Evolutionary conservation across 306 rosid species (phyloP), one percentile per base, ranked within the genome.

Genomic region (Cucumis melo): DNA sequence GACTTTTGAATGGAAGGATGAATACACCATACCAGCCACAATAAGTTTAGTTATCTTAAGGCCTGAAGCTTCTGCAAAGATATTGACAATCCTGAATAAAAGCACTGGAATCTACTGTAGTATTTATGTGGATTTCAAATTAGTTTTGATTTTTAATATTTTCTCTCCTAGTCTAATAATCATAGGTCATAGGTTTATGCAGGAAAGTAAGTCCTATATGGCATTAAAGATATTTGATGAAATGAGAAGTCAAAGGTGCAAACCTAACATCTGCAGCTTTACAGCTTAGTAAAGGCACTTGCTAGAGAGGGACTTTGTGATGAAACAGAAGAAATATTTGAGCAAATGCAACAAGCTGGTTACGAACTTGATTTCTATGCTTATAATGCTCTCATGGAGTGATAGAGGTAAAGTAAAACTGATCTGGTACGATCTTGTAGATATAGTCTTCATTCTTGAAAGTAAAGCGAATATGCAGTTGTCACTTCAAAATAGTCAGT

Each of bases 321-420:
- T 86, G 92, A 89, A 86, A 96, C 99, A 42, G 96, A 94, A 81
- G 99, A 94, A 80, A 75, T 92, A 75, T 94, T 94, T 82, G 96
- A 94, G 86, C 92, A 90, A 79, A 89, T 90, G 87, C 97, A 92
- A 81, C 96, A 87, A 80, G 96, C 92, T 36, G 97, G 97, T 54
- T 63, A 79, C 23, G 96, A 92, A 76, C 97, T 96, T 21, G 96
- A 94, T 60, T 90, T 89, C 32, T 92, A 94, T 68, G 85, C 92
- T 78, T 94, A 90, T 74, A 94, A 94, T 81, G 98, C 99, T 19
- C 96, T 94, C 62, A 92, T 94, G 96, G 99, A 94, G 84, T 84
- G 98, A 73, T 92, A 92, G 90, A 88, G 96, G 97, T 94, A 32
- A 32, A 32, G 4, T 32, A 67, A 77, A 70, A 75, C n/a, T 81